Base-by-base conservation (phyloP, 768 basidiomycete species). In the Leccinum rimulosum region DNA sequence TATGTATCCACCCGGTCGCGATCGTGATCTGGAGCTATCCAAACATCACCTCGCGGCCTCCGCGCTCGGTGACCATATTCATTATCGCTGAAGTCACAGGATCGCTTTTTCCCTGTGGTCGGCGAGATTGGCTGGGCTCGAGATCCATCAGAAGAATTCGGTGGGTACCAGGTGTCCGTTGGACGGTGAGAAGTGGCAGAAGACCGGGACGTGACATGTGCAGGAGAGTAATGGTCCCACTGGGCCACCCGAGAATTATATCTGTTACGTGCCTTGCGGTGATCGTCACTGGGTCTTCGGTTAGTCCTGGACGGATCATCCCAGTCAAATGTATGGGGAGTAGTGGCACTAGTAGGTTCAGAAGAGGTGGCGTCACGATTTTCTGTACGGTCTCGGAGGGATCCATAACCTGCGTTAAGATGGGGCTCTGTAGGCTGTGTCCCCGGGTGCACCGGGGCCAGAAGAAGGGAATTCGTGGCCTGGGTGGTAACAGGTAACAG, bases 81-180 rank as follows among this genome's bases (percentile, higher is more conserved):
- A 54, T 59, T 61, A n/a, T 72, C 62, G 33, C 31, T 47, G 12
- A 50, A 56, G 36, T 74, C 71, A 6, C 38, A 50, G 33, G 64
- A 55, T 38, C 72, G 62, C 50, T 73, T 72, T 43, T 45, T 68
- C 35, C 64, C 63, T 2, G 33, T 25, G 10, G 25, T 55, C 4
- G 68, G 66, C 3, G 66, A 61, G 31, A 64, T 60, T 11, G 57
- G 54, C 45, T 71, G 67, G 19, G 56, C 62, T 52, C 66, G 68
- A 31, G 60, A 40, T n/a, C 25, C 57, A 49, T 50, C 56, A 3
- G 61, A 57, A 17, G 48, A 6, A 31, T 53, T 55, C 15, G 48
- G 52, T 7, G 60, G 59, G 14, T 36, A 61, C 61, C 61, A 49
- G 43, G 58, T 53, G 14, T 62, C 61, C 31, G 12, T 25, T 25